phyloP scores from a whole-genome alignment of 805 yeast genomes.

The Hanseniaspora thailandica region DNA sequence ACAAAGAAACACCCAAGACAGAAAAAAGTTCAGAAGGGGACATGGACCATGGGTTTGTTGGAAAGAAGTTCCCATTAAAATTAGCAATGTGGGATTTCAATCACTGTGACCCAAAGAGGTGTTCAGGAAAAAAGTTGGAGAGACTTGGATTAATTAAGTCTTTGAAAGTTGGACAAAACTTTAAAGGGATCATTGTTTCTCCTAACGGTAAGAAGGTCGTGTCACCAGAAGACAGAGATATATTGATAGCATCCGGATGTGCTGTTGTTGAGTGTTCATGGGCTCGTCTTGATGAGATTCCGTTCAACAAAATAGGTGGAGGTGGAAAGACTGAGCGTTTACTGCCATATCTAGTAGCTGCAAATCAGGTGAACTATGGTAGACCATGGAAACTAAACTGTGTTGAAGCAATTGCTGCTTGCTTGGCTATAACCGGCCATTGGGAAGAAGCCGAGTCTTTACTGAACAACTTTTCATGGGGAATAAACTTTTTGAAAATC shows the following conservation, averaged over 20 bases:
- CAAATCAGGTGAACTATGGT: conserved; percentile 94
- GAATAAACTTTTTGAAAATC: conserved; percentile 70
- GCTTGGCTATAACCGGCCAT: conserved; percentile 87
- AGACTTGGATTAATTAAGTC: conserved; percentile 72
- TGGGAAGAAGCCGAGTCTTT: conserved; percentile 76
- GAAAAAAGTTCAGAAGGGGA: conserved; percentile 19
- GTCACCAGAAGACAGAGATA: conserved; percentile 70
- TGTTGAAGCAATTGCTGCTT: conserved; percentile 95
- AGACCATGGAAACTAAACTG: conserved; percentile 92
- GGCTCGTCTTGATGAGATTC: conserved; percentile 97
- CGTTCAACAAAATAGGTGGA: conserved; percentile 87
- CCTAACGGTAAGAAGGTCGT: conserved; percentile 87
- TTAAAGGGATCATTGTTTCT: conserved; percentile 78
- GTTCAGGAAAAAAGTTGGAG: conserved; percentile 89
- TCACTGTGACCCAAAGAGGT: conserved; percentile 95
- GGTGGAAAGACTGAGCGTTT: conserved; percentile 85
- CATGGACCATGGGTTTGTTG: conserved; percentile 1
- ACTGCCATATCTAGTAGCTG: conserved; percentile 85
- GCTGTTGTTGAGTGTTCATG: conserved; percentile 98
- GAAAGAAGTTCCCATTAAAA: conserved; percentile 59
- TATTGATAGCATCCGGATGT: conserved; percentile 74
- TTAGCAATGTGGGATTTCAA: conserved; percentile 99
- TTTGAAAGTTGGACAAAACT: conserved; percentile 84
- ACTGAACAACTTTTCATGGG: conserved; percentile 81
- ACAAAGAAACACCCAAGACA: conserved; percentile 30